Conservation (phyloP, 2,329 filamentous ascomycete genomes). For the Alternaria sp. region DNA sequence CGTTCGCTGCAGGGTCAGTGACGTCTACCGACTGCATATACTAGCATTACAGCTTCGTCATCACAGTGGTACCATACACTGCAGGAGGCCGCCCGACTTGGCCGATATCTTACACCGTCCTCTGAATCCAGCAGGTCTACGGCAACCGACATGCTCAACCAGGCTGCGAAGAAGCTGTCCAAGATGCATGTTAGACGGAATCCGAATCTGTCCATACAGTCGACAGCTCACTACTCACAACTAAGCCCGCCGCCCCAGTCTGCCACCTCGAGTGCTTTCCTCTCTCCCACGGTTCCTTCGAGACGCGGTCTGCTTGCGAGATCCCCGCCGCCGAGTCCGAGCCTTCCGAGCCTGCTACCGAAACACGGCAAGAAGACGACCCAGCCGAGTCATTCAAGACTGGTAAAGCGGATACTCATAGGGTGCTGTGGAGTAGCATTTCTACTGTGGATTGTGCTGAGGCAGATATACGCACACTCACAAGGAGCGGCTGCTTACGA, state of each 20-base stretch:
- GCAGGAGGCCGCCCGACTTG: constrained; percentile 14
- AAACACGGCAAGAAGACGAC: constrained; percentile 68
- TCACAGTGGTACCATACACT: constrained; percentile 19
- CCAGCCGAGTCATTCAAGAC: constrained; percentile 60
- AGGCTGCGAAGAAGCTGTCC: constrained; percentile 42
- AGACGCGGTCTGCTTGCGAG: constrained; percentile 68
- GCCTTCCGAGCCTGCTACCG: constrained; percentile 71
- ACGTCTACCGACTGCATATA: constrained; percentile 12
- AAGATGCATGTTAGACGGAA: constrained; percentile 57
- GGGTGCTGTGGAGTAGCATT: constrained; percentile 58
- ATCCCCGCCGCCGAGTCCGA: constrained; percentile 73
- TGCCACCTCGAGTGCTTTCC: constrained; percentile 44
- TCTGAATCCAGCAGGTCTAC: neutral
- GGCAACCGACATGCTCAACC: constrained; percentile 43
- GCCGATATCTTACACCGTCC: neutral
- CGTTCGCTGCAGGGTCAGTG: constrained; percentile 27
- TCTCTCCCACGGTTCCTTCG: constrained; percentile 44
- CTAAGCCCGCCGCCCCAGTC: constrained; percentile 38
- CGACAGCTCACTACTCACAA: constrained; percentile 46
- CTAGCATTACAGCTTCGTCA: constrained; percentile 5
- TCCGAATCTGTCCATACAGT: constrained; percentile 55
- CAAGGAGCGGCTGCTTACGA: constrained; percentile 20
- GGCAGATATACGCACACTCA: constrained; percentile 37
- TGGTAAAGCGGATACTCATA: constrained; percentile 63
- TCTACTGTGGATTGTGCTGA: constrained; percentile 59